Evolutionary conservation across 768 basidiomycete species (phyloP).

Genomic region (Lactifluus echinatus): DNA sequence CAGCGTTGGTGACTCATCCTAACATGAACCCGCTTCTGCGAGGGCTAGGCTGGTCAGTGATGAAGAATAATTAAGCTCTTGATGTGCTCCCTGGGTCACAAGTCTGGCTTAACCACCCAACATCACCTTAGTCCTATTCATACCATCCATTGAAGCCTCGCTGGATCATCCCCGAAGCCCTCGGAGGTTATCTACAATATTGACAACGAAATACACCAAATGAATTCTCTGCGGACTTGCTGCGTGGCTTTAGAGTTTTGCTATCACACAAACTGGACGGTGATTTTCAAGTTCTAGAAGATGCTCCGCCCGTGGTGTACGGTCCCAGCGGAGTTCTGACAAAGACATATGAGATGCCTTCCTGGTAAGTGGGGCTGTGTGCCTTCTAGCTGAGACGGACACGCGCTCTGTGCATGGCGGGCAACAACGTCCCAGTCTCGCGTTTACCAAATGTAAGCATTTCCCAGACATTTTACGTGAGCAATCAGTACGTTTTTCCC

Average conservation of each 20-base stretch:
- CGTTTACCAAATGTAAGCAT: background rate
- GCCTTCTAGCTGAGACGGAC: background rate
- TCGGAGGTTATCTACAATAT: background rate
- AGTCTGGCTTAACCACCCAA: background rate
- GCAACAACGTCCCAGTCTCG: background rate
- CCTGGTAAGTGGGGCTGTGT: background rate
- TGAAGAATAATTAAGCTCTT: background rate
- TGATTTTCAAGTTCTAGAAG: background rate
- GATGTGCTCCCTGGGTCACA: background rate
- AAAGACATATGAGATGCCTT: background rate
- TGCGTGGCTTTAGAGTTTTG: background rate
- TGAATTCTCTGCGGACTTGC: background rate
- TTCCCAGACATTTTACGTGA: conserved; percentile 3
- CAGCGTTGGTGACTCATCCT: conserved; percentile 4
- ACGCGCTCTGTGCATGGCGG: background rate
- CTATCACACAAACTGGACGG: background rate
- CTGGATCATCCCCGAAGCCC: background rate
- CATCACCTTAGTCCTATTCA: too few relatives aligned
- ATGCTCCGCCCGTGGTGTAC: background rate
- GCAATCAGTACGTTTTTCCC: background rate
- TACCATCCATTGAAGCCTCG: too few relatives aligned
- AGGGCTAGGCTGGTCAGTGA: background rate
- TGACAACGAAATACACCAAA: background rate
- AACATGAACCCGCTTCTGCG: background rate
- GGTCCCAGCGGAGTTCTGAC: background rate